phyloP scores from a whole-genome alignment of 2,329 filamentous ascomycete genomes.

The Xylariaceae sp. region DNA sequence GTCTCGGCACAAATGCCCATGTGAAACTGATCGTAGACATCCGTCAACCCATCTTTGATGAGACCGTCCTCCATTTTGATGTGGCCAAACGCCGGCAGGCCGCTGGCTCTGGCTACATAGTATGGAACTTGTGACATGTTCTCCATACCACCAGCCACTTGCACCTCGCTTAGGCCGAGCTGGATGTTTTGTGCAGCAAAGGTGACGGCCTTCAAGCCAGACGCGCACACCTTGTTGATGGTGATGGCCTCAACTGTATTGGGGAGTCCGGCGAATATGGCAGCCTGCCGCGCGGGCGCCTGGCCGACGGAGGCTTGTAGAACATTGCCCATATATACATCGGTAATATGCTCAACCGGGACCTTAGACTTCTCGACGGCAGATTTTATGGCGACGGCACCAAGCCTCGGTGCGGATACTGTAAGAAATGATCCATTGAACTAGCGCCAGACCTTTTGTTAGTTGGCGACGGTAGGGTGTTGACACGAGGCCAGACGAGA shows the following conservation, averaged over 20 bases:
- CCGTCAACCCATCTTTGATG: constrained; percentile 91
- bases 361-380: constrained; percentile 84
- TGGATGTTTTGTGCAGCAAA: constrained; percentile 94
- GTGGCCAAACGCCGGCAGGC: constrained; percentile 82
- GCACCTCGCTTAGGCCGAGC: constrained; percentile 81
- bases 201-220: constrained; percentile 86
- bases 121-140: constrained; percentile 95
- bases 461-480: background rate
- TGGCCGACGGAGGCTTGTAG: constrained; percentile 82
- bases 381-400: constrained; percentile 86
- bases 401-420: constrained; percentile 82
- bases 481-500: no score
- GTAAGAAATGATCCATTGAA: constrained; percentile 91
- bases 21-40: constrained; percentile 95
- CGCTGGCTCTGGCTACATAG: constrained; percentile 79
- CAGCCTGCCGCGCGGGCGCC: constrained; percentile 85
- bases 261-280: constrained; percentile 82
- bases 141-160: constrained; percentile 95
- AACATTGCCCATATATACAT: constrained; percentile 98
- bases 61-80: constrained; percentile 86
- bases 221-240: constrained; percentile 98
- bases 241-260: constrained; percentile 82
- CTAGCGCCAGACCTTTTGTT: constrained; percentile 43
- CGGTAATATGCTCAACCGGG: constrained; percentile 75
- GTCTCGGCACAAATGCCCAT: constrained; percentile 98